Percentiles rank a stretch among this genome's conserved stretches.
Conservation (phyloP, 2,329 filamentous ascomycete genomes). For the Alternaria conjuncta region DNA sequence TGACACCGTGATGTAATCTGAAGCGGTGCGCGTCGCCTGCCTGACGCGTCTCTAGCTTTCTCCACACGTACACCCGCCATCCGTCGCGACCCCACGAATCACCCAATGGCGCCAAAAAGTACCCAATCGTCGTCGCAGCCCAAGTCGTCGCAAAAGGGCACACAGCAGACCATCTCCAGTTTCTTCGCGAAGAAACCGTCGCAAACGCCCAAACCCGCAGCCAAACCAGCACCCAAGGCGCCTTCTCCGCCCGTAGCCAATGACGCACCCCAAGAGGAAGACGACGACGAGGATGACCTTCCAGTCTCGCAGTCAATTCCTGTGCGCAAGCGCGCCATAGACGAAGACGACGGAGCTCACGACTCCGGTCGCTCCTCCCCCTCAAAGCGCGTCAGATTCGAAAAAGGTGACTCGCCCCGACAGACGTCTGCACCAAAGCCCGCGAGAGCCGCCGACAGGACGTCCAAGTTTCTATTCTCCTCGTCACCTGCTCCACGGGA, state of each 20-base stretch:
- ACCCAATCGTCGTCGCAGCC: slow-evolving; percentile 38
- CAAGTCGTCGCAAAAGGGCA: slow-evolving; percentile 59
- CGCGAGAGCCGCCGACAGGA: slow-evolving; percentile 54
- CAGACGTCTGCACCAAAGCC: slow-evolving; percentile 38
- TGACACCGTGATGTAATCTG: slow-evolving; percentile 30
- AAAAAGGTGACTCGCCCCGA: slow-evolving; percentile 25
- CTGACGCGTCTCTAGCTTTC: slow-evolving; percentile 23
- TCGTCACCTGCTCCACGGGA: slow-evolving; percentile 52
- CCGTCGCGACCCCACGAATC: slow-evolving; percentile 10
- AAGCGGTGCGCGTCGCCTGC: slow-evolving; percentile 10
- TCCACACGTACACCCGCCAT: slow-evolving; percentile 11
- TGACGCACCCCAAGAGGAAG: neutral
- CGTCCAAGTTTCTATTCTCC: slow-evolving; percentile 66
- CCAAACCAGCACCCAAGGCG: slow-evolving; percentile 16
- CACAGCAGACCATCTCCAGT: slow-evolving; percentile 82
- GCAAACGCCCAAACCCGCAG: slow-evolving; percentile 40
- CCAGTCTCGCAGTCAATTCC: slow-evolving; percentile 12
- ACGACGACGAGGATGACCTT: slow-evolving; percentile 20
- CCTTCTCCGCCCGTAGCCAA: slow-evolving; percentile 30
- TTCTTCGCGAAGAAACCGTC: slow-evolving; percentile 69
- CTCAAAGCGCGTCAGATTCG: slow-evolving; percentile 49
- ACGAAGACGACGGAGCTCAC: slow-evolving; percentile 50
- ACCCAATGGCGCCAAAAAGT: slow-evolving; percentile 47
- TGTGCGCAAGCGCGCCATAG: slow-evolving; percentile 37
- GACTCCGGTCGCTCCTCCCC: slow-evolving; percentile 28